Percentiles rank a stretch among this genome's conserved stretches.
phyloP scores from a whole-genome alignment of 805 yeast genomes.

The Candida quercuum region DNA sequence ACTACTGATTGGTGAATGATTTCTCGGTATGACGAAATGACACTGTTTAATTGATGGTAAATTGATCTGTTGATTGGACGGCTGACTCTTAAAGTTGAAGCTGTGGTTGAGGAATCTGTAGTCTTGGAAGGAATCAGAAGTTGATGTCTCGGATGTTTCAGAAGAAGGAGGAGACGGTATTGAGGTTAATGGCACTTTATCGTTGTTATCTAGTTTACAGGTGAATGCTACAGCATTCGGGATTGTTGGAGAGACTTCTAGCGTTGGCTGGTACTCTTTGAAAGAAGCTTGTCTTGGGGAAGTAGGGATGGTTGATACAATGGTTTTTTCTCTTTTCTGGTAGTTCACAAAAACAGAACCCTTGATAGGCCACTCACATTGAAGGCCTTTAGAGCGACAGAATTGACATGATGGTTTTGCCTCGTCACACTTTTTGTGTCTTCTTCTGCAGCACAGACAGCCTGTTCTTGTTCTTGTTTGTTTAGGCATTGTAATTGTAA shows the following conservation, averaged over 20 bases:
- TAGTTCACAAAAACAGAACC: slow-evolving; percentile 16
- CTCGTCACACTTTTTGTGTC: slow-evolving; percentile 62
- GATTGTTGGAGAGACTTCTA: no score
- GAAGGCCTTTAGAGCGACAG: slow-evolving; percentile 32
- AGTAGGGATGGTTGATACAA: background rate
- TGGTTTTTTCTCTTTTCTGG: background rate
- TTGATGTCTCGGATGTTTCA: background rate
- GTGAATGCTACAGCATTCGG: no score
- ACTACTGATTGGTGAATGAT: background rate
- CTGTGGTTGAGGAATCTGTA: background rate
- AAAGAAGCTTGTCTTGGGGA: background rate
- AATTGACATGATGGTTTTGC: slow-evolving; percentile 36
- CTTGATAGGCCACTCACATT: slow-evolving; percentile 19
- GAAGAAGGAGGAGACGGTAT: background rate
- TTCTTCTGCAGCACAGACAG: slow-evolving; percentile 54
- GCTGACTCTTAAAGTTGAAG: background rate
- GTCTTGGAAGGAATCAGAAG: background rate
- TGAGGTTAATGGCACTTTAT: background rate
- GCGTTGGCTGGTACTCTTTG: no score
- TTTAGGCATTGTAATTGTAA: slow-evolving; percentile 5
- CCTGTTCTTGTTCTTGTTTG: slow-evolving; percentile 40
- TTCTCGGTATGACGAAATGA: slow-evolving; percentile 11
- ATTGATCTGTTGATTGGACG: background rate
- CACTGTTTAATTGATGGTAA: slow-evolving; percentile 7
- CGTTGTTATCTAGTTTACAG: no score